Evolutionary conservation across 2,329 filamentous ascomycete species (phyloP).

Genomic region (Penicillium thymicola): DNA sequence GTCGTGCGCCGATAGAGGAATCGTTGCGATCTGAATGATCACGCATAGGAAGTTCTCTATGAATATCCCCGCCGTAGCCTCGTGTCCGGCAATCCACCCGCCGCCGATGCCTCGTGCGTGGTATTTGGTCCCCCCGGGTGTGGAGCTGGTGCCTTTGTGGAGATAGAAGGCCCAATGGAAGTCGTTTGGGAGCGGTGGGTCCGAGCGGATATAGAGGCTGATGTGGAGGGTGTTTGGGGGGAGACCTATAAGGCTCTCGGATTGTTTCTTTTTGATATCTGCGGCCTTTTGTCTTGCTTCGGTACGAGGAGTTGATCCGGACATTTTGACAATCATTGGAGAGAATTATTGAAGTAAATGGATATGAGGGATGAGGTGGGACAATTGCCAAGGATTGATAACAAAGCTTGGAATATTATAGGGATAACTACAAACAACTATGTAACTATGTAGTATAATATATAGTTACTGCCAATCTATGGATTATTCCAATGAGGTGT

Average conservation of each 20-base stretch:
- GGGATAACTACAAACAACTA: not conserved
- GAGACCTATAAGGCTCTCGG: not conserved
- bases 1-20: not conserved
- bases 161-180: slow-evolving; percentile 15
- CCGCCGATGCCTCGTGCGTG: slow-evolving; percentile 2
- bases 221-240: not conserved
- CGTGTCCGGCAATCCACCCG: slow-evolving; percentile 15
- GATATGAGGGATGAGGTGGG: not conserved
- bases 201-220: slow-evolving; percentile 3
- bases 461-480: too few species aligned
- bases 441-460: too few species aligned
- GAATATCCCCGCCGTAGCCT: not conserved
- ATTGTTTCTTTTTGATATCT: not conserved
- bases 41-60: not conserved
- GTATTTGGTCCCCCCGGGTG: slow-evolving; percentile 8
- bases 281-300: not conserved
- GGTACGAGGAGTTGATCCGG: not conserved
- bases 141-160: not conserved
- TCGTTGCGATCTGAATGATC: not conserved
- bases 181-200: slow-evolving; percentile 6
- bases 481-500: too few species aligned
- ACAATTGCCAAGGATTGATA: not conserved
- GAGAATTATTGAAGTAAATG: not conserved
- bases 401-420: not conserved
- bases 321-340: not conserved